phyloP scores from a whole-genome alignment of 2,329 filamentous ascomycete genomes.

The Kalmusia sp. region DNA sequence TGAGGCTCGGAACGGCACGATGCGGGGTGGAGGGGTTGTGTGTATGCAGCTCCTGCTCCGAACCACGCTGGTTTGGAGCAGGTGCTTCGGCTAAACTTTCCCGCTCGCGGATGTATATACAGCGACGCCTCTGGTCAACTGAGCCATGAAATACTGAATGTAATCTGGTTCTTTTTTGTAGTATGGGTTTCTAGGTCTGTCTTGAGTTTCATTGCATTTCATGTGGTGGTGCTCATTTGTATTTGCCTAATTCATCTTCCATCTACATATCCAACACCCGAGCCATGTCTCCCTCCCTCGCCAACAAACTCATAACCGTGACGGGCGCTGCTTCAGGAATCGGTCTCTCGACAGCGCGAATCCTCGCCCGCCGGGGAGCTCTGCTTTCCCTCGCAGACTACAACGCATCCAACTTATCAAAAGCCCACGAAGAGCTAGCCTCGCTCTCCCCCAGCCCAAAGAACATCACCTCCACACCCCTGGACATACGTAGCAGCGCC shows the following conservation, averaged over 20 bases:
- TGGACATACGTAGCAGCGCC: conserved; percentile 16
- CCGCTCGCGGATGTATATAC: background rate
- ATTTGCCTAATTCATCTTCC: background rate
- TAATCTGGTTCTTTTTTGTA: background rate
- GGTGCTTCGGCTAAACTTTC: background rate
- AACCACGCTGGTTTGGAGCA: background rate
- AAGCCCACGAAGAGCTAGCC: conserved; percentile 2
- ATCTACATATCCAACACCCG: background rate
- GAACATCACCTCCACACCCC: conserved; percentile 11
- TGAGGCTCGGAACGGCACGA: conserved; percentile 4
- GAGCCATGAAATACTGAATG: background rate
- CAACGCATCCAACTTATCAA: background rate
- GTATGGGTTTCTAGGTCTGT: too few species aligned
- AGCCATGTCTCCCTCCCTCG: conserved; percentile 9
- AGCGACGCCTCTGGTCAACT: background rate
- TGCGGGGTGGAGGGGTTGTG: conserved; percentile 14
- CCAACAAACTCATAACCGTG: conserved; percentile 19
- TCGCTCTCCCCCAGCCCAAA: background rate
- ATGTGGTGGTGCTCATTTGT: too few species aligned
- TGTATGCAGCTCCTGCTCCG: background rate
- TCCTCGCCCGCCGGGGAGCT: conserved; percentile 16
- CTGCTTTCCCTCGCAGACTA: conserved; percentile 18
- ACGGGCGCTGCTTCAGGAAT: conserved; percentile 21
- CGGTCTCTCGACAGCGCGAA: conserved; percentile 16
- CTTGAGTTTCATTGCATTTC: too few species aligned